Conservation (phyloP, 176 grass and related monocot genomes). For the Elaeis guineensis region DNA sequence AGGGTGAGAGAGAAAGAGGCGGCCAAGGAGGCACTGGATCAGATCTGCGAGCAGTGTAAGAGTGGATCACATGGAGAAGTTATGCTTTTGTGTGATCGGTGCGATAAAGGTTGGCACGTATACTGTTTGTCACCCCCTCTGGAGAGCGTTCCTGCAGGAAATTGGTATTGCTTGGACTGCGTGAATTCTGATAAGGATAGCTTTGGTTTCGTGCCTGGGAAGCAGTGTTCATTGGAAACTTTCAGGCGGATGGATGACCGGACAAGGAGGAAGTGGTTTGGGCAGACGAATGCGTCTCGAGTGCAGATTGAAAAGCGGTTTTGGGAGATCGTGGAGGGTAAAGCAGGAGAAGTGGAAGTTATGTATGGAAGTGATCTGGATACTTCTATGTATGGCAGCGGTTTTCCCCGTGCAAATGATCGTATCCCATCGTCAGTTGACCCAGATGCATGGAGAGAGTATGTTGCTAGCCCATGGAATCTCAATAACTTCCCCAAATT, state of each 20-base stretch:
- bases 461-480: constrained; percentile 76
- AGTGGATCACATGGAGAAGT: constrained; percentile 78
- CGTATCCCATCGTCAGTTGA: constrained; percentile 36
- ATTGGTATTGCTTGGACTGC: constrained; percentile 89
- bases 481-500: constrained; percentile 94
- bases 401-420: constrained; percentile 64
- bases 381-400: constrained; percentile 83
- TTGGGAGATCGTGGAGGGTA: constrained; percentile 96
- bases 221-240: constrained; percentile 43
- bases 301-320: constrained; percentile 83
- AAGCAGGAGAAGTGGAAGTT: constrained; percentile 67
- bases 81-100: constrained; percentile 89
- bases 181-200: constrained; percentile 65
- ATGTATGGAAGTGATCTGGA: constrained; percentile 96
- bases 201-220: constrained; percentile 66
- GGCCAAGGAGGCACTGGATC: constrained; percentile 44
- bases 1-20: constrained; percentile 1
- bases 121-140: constrained; percentile 78
- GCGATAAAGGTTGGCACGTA: constrained; percentile 80
- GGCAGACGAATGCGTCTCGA: constrained; percentile 40
- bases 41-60: constrained; percentile 84
- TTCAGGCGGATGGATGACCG: constrained; percentile 62
- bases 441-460: constrained; percentile 38
- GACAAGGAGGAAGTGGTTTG: constrained; percentile 76
- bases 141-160: constrained; percentile 50